A percentile compares a stretch with the other conserved stretches of the same genome.
Conservation (phyloP, 2,329 filamentous ascomycete genomes). For the Ophiostoma angusticollis region DNA sequence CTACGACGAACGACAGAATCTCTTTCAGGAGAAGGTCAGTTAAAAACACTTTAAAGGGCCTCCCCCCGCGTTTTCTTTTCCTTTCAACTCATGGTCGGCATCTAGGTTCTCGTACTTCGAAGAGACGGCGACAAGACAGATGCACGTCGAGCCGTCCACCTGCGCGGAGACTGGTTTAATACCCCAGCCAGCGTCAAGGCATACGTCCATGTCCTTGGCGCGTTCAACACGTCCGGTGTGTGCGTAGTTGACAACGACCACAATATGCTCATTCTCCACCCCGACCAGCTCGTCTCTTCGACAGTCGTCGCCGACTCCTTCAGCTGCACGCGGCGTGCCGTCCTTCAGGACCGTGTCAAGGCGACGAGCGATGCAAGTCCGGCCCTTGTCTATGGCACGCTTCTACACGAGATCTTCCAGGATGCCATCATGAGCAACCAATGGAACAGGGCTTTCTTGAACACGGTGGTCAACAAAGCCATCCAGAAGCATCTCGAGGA, state of each 20-base stretch:
- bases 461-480: conserved; percentile 51
- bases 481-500: conserved; percentile 75
- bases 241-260: conserved; percentile 72
- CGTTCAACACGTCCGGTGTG: conserved; percentile 55
- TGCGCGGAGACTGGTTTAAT: conserved; percentile 79
- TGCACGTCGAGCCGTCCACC: conserved; percentile 51
- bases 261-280: conserved; percentile 82
- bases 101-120: conserved; percentile 69
- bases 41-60: too few relatives aligned
- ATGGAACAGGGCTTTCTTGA: conserved; percentile 62
- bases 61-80: background rate
- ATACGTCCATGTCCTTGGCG: conserved; percentile 76
- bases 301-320: conserved; percentile 97
- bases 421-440: conserved; percentile 70
- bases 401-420: conserved; percentile 93
- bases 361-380: conserved; percentile 69
- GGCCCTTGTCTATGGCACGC: conserved; percentile 79
- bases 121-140: conserved; percentile 52
- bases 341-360: conserved; percentile 90
- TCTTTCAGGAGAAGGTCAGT: conserved; percentile 58
- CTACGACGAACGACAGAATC: conserved; percentile 45
- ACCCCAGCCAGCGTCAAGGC: conserved; percentile 54
- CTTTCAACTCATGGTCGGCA: background rate
- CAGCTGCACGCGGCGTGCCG: conserved; percentile 76
- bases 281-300: conserved; percentile 87